Evolutionary conservation across 2,329 filamentous ascomycete genomes (phyloP).

Genomic region (Tolypocladium album): DNA sequence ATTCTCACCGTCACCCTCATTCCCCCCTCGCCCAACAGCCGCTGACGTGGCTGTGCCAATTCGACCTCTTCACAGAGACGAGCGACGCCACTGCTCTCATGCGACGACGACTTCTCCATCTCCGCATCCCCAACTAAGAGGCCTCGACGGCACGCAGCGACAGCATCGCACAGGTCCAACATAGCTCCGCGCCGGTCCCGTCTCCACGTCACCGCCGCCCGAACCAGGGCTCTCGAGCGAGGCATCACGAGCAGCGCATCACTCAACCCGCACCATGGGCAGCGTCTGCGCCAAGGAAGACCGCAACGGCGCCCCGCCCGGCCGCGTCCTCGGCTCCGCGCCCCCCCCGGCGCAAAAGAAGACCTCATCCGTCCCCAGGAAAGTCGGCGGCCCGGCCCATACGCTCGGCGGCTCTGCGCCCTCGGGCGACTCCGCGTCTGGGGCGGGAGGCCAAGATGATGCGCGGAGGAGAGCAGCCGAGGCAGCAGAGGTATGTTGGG

Average conservation of each 20-base stretch:
- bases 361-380: constrained; percentile 40
- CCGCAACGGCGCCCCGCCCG: constrained; percentile 54
- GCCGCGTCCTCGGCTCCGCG: constrained; percentile 56
- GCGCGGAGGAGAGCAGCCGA: constrained; percentile 64
- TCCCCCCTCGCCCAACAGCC: not conserved
- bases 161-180: not conserved
- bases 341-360: constrained; percentile 29
- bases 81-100: not conserved
- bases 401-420: constrained; percentile 48
- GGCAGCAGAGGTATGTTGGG: constrained; percentile 66
- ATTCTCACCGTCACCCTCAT: not conserved
- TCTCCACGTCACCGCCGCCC: not conserved
- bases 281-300: constrained; percentile 77
- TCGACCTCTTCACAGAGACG: not conserved
- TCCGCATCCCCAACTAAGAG: no score
- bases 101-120: no score
- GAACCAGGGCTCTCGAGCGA: not conserved
- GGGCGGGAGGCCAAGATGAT: constrained; percentile 33
- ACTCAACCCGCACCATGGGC: constrained; percentile 50
- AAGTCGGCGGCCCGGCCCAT: constrained; percentile 45
- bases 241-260: not conserved
- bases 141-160: no score
- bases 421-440: constrained; percentile 10
- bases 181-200: not conserved
- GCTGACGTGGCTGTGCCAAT: not conserved